Evolutionary conservation across 805 yeast genomes (phyloP), one percentile per base, ranked within the genome.

Genomic region (Kodamaea hsintzibuensis): DNA sequence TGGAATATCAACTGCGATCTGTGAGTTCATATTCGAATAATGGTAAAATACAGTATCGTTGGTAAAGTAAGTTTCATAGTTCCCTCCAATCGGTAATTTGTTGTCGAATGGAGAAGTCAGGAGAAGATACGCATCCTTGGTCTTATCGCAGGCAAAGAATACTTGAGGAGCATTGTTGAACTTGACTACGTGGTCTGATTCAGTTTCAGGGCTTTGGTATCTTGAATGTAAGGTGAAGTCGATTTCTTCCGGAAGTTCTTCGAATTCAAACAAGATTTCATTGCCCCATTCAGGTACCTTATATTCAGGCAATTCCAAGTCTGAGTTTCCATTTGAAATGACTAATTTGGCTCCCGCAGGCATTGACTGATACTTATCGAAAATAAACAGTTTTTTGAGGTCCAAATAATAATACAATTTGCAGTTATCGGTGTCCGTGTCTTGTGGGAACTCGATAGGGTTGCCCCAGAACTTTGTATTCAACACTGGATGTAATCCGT

Each of bases 271-370:
- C 35, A 76, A 58, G 3, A 71, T 55, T 54, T 76, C 79, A 53
- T 63, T 70, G 0, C 80, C 80, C 80, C 80, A 76, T 49, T 65
- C 65, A 1, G 53, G 22, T 8, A 73, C 61, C 16, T 66, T 62
- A 57, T 76, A 76, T 42, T 62, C 77, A 0, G 80, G 80, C 10
- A 73, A 61, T 58, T 76, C 80, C 51, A 76, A 61, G 55, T 76
- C 74, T 13, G 57, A 53, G 7, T 66, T 58, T 1, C 80, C 80
- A 50, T 63, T 64, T 19, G 64, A 60, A 12, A 66, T 60, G 9
- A 73, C 57, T 4, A 69, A 56, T 0, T 50, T 50, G 18, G 68
- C 56, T 19, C 55, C 57, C 0, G 57, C 58, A 1, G 75, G 72
- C 1, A 70, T 42, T 2, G 61, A 56, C 57, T 76, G 77, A 57